phyloP scores from a whole-genome alignment of 345 rosid genomes.

The Psidium friedrichsthalianum region DNA sequence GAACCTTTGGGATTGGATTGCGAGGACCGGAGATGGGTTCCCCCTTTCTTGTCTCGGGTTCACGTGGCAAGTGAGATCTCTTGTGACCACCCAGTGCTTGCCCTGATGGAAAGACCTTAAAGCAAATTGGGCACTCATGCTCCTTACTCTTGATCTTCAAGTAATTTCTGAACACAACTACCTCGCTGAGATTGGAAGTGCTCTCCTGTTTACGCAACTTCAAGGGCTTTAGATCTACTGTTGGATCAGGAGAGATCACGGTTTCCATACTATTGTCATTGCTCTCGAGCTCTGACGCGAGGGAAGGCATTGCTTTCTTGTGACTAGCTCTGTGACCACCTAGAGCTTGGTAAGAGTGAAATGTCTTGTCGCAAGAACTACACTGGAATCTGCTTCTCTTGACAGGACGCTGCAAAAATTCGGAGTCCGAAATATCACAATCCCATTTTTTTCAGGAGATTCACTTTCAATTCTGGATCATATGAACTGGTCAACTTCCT shows the following conservation, averaged over 20 bases:
- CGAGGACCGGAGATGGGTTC: slow-evolving; percentile 6
- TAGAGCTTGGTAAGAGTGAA: slow-evolving; percentile 68
- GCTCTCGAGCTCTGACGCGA: slow-evolving; percentile 14
- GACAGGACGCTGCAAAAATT: slow-evolving; percentile 1
- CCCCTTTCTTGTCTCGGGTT: slow-evolving; percentile 6
- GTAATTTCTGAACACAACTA: slow-evolving; percentile 5
- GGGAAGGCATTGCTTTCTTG: slow-evolving; percentile 22
- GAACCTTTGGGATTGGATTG: slow-evolving; percentile 6
- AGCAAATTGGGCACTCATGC: slow-evolving; percentile 57
- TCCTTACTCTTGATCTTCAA: slow-evolving; percentile 15
- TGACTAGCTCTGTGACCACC: slow-evolving; percentile 84
- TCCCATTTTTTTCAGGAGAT: slow-evolving; percentile 2
- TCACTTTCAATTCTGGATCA: slow-evolving; percentile 11
- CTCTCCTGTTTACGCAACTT: neutral
- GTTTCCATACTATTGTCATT: slow-evolving; percentile 17
- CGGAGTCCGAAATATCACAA: slow-evolving; percentile 2
- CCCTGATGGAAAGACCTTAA: slow-evolving; percentile 49
- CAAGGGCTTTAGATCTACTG: slow-evolving; percentile 6
- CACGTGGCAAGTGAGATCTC: slow-evolving; percentile 39
- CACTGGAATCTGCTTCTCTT: slow-evolving; percentile 46
- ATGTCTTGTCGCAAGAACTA: slow-evolving; percentile 47
- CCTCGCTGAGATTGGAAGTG: neutral
- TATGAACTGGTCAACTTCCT: slow-evolving; percentile 3
- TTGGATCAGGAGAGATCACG: slow-evolving; percentile 6
- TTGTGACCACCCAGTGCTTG: slow-evolving; percentile 84